A percentile compares a stretch with the other conserved stretches of the same genome.
phyloP scores from a whole-genome alignment of 257 asterid species.

The Craterostigma plantagineum region DNA sequence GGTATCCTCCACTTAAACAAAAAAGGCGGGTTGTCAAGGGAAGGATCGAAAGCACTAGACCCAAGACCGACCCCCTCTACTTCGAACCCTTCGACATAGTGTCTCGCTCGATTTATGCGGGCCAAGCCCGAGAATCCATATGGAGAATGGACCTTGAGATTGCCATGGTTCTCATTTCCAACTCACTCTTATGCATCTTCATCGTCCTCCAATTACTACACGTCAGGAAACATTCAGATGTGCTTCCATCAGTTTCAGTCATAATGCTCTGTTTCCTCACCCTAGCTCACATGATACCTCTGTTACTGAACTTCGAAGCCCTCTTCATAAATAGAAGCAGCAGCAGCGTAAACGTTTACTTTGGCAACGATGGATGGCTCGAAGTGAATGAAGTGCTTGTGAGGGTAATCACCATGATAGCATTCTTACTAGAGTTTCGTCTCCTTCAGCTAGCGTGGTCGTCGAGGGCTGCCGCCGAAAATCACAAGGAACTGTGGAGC shows the following conservation, averaged over 20 bases:
- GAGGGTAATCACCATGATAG: slow-evolving; percentile 76
- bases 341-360: slow-evolving; percentile 33
- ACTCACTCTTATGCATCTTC: slow-evolving; percentile 52
- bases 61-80: slow-evolving; percentile 34
- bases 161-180: slow-evolving; percentile 66
- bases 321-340: slow-evolving; percentile 33
- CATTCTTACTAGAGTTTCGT: slow-evolving; percentile 65
- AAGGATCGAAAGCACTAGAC: slow-evolving; percentile 54
- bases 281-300: slow-evolving; percentile 61
- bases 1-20: slow-evolving; percentile 33
- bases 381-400: slow-evolving; percentile 77
- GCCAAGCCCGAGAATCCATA: slow-evolving; percentile 54
- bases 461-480: slow-evolving; percentile 33
- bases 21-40: slow-evolving; percentile 29
- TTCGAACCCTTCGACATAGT: slow-evolving; percentile 46
- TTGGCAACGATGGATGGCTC: slow-evolving; percentile 63
- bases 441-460: slow-evolving; percentile 76
- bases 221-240: slow-evolving; percentile 32
- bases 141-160: slow-evolving; percentile 91
- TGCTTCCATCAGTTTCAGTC: slow-evolving; percentile 45
- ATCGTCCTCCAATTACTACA: slow-evolving; percentile 59
- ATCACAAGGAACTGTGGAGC: slow-evolving; percentile 26
- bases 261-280: slow-evolving; percentile 54
- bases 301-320: slow-evolving; percentile 73
- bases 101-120: slow-evolving; percentile 39